A percentile compares a stretch with the other conserved stretches of the same genome.
Evolutionary conservation across 1,284 basidiomycete genomes (phyloP).

Genomic region (Erythrobasidium hasegawianum): DNA sequence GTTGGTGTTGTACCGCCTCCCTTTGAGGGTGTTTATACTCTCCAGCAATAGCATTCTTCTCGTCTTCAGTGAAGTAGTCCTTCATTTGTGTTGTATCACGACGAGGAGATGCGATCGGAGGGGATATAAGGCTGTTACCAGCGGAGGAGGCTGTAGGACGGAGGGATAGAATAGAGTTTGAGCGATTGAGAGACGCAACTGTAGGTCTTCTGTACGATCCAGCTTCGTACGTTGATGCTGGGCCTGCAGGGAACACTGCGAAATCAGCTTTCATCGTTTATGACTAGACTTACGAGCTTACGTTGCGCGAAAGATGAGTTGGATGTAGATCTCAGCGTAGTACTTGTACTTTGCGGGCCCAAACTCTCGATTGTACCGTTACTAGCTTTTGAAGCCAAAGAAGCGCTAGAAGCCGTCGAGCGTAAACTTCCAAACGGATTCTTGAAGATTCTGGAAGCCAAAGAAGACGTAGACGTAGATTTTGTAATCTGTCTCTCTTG

Average conservation of each 20-base stretch:
- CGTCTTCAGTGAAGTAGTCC: not conserved
- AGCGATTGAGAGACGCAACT: constrained; percentile 18
- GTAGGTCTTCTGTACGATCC: constrained; percentile 10
- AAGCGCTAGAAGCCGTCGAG: constrained; percentile 19
- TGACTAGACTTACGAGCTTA: not conserved
- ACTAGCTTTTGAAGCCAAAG: constrained; percentile 10
- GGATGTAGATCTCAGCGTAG: too few relatives aligned
- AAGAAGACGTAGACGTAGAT: not conserved
- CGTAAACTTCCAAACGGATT: constrained; percentile 12
- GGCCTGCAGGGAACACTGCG: not conserved
- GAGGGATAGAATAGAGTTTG: constrained; percentile 1
- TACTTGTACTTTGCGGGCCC: too few relatives aligned
- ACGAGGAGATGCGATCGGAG: not conserved
- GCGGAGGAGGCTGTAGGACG: constrained; percentile 4
- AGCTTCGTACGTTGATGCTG: not conserved
- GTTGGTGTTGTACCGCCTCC: not conserved
- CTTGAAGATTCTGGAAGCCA: constrained; percentile 26
- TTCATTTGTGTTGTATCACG: not conserved
- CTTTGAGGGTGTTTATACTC: not conserved
- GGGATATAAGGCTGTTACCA: not conserved
- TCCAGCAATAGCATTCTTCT: not conserved
- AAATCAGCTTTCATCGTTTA: not conserved
- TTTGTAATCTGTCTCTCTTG: not conserved
- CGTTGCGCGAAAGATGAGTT: not conserved
- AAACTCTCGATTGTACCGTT: not conserved